Evolutionary conservation across 768 basidiomycete genomes (phyloP), one percentile per base, ranked within the genome.

Genomic region (Lentinula raphanica): DNA sequence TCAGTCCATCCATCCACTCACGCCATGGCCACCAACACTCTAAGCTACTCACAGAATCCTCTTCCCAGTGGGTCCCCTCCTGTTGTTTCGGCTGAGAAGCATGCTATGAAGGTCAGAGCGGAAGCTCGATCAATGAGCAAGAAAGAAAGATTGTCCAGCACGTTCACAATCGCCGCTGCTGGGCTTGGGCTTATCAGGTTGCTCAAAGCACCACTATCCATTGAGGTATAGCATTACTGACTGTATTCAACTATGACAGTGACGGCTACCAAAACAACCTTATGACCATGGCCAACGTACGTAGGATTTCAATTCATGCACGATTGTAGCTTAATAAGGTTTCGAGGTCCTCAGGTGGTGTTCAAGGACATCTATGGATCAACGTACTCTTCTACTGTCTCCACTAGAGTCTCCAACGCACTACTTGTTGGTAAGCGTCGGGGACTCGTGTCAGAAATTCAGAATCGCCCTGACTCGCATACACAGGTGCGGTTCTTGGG

Each of bases 321-420:
- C 40, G 25, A 54, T 54, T 21, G 11, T 5, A 27, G 12, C 6
- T 5, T n/a, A 57, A 60, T 60, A 63, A n/a, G 39, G 3, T 11
- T 40, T 40, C 8, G 39, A 40, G 39, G 39, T 56, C 17, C 36
- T 4, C n/a, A 86, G 84, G 86, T 88, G 17, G 74, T 87, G 11
- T 85, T 88, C 74, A 83, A 79, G 67, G 71, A 72, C 59, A 70
- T 90, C 13, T 88, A 89, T 66, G 83, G 85, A 3, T 74, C 69
- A n/a, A 72, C 74, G 3, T 90, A 90, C 66, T 88, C 84, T 0
- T 67, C 83, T 1, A 60, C 67, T 3, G 77, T 86, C 35, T 86
- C 86, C 5, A 91, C 89, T 3, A 79, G 82, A 31, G 84, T 90
- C 2, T 85, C 83, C 3, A 90, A 90, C 66, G 70, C 89, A 5